These are phyloP conservation scores for Trichoderma parareesei DNA, from an alignment of 495 filamentous ascomycete species.

Conservation along the genomic window DNA sequence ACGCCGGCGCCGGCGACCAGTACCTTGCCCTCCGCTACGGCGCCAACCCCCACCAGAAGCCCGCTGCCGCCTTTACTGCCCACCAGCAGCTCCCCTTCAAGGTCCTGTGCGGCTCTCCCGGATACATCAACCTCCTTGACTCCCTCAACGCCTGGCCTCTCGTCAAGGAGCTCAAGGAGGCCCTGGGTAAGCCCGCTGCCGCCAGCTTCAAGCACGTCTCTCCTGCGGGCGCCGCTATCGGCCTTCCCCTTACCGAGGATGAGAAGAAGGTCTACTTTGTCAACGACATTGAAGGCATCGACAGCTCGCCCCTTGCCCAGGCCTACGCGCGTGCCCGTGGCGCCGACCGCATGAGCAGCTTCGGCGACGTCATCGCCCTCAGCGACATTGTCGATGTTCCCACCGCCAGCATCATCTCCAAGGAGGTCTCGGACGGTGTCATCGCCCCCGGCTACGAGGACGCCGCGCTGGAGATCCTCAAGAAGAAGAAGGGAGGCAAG, in stretches of 20 bases:
- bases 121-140: constrained; percentile 95
- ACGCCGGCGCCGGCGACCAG: constrained; percentile 75
- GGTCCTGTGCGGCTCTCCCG: constrained; percentile 84
- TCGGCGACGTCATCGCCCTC: constrained; percentile 92
- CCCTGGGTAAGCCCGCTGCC: constrained; percentile 80
- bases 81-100: constrained; percentile 78
- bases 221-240: constrained; percentile 90
- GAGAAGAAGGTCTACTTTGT: constrained; percentile 98
- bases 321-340: constrained; percentile 93
- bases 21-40: constrained; percentile 86
- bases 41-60: constrained; percentile 95
- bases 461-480: constrained; percentile 81
- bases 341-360: constrained; percentile 94
- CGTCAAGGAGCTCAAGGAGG: constrained; percentile 90
- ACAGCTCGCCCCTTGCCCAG: constrained; percentile 76
- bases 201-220: constrained; percentile 99
- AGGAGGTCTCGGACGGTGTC: constrained; percentile 95
- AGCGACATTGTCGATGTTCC: constrained; percentile 80
- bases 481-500: constrained; percentile 97
- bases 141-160: constrained; percentile 94
- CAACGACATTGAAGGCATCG: constrained; percentile 82
- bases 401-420: constrained; percentile 92
- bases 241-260: constrained; percentile 70
- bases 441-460: constrained; percentile 80
- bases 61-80: constrained; percentile 71